Evolutionary conservation across 2,329 filamentous ascomycete species (phyloP), one percentile per base, ranked within the genome.

Genomic region (Fonsecaea erecta): DNA sequence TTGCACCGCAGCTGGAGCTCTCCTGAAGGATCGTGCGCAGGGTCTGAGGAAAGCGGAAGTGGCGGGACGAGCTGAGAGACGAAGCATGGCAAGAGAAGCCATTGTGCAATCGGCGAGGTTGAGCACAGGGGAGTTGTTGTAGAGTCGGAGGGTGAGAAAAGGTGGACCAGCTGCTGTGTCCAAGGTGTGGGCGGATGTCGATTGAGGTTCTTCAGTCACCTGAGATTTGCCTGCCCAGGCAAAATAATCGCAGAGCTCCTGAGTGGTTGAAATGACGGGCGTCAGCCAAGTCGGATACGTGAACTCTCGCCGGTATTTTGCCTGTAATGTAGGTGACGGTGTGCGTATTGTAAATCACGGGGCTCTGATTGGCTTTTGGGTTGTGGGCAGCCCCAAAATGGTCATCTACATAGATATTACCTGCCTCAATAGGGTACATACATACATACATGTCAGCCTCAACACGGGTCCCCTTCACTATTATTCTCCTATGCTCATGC

Each of bases 21-120:
- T 71, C 64, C 64, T 67, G 54, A 70, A 32, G 16, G 68, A 57
- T 60, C 65, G 63, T 64, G 63, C 59, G 63, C 63, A 68, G 21
- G 72, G 68, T 63, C 71, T 68, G 62, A 70, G 64, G 26, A 72
- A 59, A 32, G 67, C 52, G 24, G 69, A 62, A 58, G 70, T 64
- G 79, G 80, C 83, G 80, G 83, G 85, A 81, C 90, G 90, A 79
- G 85, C 85, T 79, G 89, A 88, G 76, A 88, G 80, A 77, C 90
- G 89, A 81, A 93, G 83, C 76, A 93, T 79, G 69, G 86, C 83
- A 71, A 86, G 81, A 74, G 89, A 88, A 77, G 87, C 86, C 86
- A 90, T 90, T 80, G 77, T 74, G 77, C 74, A 73, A 73, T 70
- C 32, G 37, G 43, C 14, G n/a, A 24, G 21, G n/a, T 28, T 26